phyloP scores from a whole-genome alignment of 331 rosid species.

The Dryas integrifolia region DNA sequence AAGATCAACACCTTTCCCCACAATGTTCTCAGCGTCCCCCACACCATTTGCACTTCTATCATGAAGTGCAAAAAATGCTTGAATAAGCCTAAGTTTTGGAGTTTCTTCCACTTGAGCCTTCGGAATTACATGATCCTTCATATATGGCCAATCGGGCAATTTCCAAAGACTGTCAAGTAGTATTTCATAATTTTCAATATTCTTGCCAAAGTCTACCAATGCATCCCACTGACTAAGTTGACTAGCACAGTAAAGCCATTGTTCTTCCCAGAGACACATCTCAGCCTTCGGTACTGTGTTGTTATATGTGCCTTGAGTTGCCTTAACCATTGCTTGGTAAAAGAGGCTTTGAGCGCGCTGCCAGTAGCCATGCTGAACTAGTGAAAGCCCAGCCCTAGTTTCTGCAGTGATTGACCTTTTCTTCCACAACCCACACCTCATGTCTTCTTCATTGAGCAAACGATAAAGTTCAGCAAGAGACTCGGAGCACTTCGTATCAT shows the following conservation, averaged over 20 bases:
- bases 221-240: conserved; percentile 99
- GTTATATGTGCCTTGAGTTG: conserved; percentile 96
- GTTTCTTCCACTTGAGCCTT: conserved; percentile 99
- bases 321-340: conserved; percentile 98
- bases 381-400: conserved; percentile 95
- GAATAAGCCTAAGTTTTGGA: conserved; percentile 85
- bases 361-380: conserved; percentile 99
- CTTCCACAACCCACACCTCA: conserved; percentile 99
- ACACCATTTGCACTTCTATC: conserved; percentile 85
- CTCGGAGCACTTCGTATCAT: conserved; percentile 88
- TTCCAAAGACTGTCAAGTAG: conserved; percentile 96
- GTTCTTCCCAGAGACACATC: conserved; percentile 99
- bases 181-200: conserved; percentile 86
- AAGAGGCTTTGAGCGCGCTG: conserved; percentile 98
- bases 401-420: conserved; percentile 84
- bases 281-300: conserved; percentile 91
- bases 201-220: conserved; percentile 74
- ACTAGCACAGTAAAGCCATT: conserved; percentile 88
- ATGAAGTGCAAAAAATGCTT: conserved; percentile 87
- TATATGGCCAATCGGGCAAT: conserved; percentile 89
- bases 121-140: conserved; percentile 96
- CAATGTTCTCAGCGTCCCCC: conserved; percentile 81
- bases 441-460: conserved; percentile 88
- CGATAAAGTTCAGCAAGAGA: conserved; percentile 91
- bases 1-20: conserved; percentile 91